These are phyloP conservation scores for Globisporangium megalacanthum DNA, from an alignment of 352 stramenopile species.

Conservation along the genomic window DNA sequence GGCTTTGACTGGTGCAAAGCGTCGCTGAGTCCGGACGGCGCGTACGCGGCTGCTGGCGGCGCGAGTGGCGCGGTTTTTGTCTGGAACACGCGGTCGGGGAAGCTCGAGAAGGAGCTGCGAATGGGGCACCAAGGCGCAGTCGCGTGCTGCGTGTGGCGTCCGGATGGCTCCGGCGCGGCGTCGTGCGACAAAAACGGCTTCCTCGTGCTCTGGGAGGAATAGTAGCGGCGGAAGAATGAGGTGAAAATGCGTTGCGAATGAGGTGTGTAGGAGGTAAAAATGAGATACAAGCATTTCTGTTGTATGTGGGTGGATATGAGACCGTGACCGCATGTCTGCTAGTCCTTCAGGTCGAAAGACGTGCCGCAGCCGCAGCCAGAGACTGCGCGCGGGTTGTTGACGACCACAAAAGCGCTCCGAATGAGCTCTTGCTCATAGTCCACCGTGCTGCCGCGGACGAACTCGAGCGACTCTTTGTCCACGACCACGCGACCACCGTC, in stretches of 20 bases:
- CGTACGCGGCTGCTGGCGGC: conserved; percentile 48
- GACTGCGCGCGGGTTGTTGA: conserved; percentile 97
- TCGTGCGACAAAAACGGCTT: conserved; percentile 83
- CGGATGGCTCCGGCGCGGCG: conserved; percentile 51
- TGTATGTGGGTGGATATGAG: background rate
- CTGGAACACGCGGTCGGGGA: conserved; percentile 50
- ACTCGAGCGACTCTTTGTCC: conserved; percentile 91
- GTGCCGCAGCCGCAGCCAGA: conserved; percentile 96
- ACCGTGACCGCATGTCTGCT: too few relatives aligned
- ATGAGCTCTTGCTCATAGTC: conserved; percentile 98
- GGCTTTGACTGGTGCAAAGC: conserved; percentile 80
- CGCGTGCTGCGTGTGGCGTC: conserved; percentile 73
- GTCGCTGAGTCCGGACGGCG: conserved; percentile 64
- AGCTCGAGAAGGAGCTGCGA: conserved; percentile 51
- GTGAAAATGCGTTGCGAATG: too few relatives aligned
- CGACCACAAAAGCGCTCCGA: conserved; percentile 92
- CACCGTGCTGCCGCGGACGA: conserved; percentile 92
- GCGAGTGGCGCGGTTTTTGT: conserved; percentile 52
- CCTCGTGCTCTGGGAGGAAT: conserved; percentile 73
- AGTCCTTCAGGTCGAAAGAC: conserved; percentile 97
- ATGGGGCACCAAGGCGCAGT: conserved; percentile 62
- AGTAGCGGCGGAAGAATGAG: background rate
- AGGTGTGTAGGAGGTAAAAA: too few relatives aligned
- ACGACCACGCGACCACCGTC: conserved; percentile 86
- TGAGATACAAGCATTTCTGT: too few relatives aligned